Percentiles rank a stretch among this genome's conserved stretches.
Evolutionary conservation across 176 grass and related monocot genomes (phyloP).

Genomic region (Poa pratensis): DNA sequence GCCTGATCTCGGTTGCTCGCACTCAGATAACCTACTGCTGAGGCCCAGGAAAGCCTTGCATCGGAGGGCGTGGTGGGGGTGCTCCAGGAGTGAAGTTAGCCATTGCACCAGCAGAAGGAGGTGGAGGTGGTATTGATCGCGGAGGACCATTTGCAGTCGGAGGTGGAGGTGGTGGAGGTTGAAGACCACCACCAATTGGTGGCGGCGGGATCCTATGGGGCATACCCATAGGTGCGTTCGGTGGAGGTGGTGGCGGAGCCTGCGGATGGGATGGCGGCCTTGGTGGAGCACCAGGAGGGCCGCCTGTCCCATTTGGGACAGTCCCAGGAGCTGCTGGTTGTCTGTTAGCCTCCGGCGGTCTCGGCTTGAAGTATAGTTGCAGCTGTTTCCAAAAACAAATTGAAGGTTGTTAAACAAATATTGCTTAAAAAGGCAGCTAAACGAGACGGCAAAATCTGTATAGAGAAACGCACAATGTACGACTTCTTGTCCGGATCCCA

Average conservation of each 20-base stretch:
- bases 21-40: constrained; percentile 43
- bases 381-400: constrained; percentile 56
- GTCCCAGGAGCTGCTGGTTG: constrained; percentile 66
- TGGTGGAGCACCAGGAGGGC: constrained; percentile 63
- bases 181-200: constrained; percentile 43
- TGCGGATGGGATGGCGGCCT: constrained; percentile 74
- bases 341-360: constrained; percentile 71
- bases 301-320: constrained; percentile 63
- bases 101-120: constrained; percentile 49
- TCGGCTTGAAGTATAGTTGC: constrained; percentile 90
- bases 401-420: not conserved
- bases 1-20: not conserved
- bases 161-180: constrained; percentile 71
- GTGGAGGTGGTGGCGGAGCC: constrained; percentile 62
- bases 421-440: constrained; percentile 16
- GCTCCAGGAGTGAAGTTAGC: constrained; percentile 67
- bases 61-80: constrained; percentile 52
- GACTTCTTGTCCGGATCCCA: constrained; percentile 99
- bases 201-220: constrained; percentile 73
- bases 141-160: constrained; percentile 73
- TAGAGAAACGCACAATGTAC: constrained; percentile 60
- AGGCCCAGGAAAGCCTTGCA: constrained; percentile 68
- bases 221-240: constrained; percentile 56
- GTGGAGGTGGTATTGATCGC: constrained; percentile 72
- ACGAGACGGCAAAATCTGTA: constrained; percentile 1